A percentile compares a stretch with the other conserved stretches of the same genome.
These are phyloP conservation scores for Leishmania tropica DNA, from an alignment of 208 protist species.

Conservation along the genomic window DNA sequence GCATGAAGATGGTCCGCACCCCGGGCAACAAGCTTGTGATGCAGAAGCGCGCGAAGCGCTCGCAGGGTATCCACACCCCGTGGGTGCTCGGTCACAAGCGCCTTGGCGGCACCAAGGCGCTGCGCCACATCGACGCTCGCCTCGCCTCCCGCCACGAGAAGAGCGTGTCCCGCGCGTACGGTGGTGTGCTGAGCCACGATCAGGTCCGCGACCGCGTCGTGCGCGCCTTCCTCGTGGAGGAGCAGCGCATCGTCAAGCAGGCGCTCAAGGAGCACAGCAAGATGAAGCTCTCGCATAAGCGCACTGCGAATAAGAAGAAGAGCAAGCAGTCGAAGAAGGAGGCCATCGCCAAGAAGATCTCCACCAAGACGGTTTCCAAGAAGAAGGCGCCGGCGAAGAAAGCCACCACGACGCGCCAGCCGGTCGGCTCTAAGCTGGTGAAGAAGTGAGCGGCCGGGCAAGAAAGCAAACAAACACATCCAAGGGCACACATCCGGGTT, in stretches of 20 bases:
- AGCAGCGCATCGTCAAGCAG: conserved; percentile 99
- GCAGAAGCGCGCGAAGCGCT: conserved; percentile 96
- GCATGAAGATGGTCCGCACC: conserved; percentile 85
- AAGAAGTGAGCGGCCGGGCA: conserved; percentile 49
- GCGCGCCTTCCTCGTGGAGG: conserved; percentile 99
- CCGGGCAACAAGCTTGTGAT: conserved; percentile 93
- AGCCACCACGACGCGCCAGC: conserved; percentile 30
- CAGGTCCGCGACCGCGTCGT: conserved; percentile 97
- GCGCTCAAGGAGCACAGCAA: conserved; percentile 76
- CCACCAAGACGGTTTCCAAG: conserved; percentile 47
- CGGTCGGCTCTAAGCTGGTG: conserved; percentile 75
- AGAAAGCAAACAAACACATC: neutral
- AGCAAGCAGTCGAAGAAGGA: conserved; percentile 51
- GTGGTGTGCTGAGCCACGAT: conserved; percentile 94
- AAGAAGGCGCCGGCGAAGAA: conserved; percentile 46
- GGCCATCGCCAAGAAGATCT: conserved; percentile 61
- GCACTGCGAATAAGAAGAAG: conserved; percentile 73
- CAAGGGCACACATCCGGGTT: neutral
- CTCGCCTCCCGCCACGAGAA: conserved; percentile 92
- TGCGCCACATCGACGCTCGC: conserved; percentile 91
- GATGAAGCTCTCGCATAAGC: conserved; percentile 69
- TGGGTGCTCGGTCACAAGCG: conserved; percentile 94
- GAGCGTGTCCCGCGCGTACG: conserved; percentile 97
- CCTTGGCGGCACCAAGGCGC: conserved; percentile 90
- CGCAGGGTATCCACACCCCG: conserved; percentile 90